These are phyloP conservation scores for Aspergillus egyptiacus DNA, from an alignment of 495 filamentous ascomycete genomes.

Conservation along the genomic window DNA sequence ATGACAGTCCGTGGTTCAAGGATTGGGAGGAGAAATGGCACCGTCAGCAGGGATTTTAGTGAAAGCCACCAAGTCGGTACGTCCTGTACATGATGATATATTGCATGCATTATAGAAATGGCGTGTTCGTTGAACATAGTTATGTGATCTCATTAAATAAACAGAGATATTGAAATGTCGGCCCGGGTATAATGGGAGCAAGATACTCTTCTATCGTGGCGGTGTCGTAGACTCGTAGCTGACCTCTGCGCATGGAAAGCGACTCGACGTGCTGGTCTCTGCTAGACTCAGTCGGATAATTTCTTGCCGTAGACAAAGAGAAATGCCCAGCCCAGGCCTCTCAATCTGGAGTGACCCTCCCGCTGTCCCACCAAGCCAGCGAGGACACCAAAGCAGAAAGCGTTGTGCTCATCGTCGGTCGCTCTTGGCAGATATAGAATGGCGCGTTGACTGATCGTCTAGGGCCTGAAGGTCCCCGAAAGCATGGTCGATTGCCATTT, in stretches of 20 bases:
- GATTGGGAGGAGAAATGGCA: constrained; percentile 85
- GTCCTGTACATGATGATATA: constrained; percentile 1
- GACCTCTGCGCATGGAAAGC: too few relatives aligned
- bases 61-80: constrained; percentile 3
- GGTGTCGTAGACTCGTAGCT: not conserved
- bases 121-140: not conserved
- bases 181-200: not conserved
- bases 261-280: too few relatives aligned
- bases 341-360: not conserved
- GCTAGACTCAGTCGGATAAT: not conserved
- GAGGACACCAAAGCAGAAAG: not conserved
- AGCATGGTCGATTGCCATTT: not conserved
- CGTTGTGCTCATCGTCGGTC: not conserved
- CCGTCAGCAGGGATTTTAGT: constrained; percentile 63
- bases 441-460: too few relatives aligned
- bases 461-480: too few relatives aligned
- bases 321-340: not conserved
- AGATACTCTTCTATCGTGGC: not conserved
- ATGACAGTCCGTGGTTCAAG: constrained; percentile 75
- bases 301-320: not conserved
- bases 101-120: not conserved
- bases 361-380: not conserved
- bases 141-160: not conserved
- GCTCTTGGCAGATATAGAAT: too few relatives aligned
- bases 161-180: not conserved